Conservation (phyloP, 768 basidiomycete genomes). For the Sistotremastrum suecicum region DNA sequence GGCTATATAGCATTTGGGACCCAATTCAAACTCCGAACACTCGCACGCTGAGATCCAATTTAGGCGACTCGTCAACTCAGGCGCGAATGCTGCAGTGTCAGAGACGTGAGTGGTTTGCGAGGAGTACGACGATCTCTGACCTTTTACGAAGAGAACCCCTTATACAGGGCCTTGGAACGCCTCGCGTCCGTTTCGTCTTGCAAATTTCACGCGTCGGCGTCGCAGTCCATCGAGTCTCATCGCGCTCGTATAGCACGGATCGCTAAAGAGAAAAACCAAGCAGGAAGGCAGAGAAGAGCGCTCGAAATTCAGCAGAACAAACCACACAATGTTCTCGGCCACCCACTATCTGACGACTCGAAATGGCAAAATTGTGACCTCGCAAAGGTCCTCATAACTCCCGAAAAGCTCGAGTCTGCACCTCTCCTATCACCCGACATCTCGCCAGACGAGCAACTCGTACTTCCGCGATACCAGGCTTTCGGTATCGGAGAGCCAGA, state of each 20-base stretch:
- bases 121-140: too few species aligned
- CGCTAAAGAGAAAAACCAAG: constrained; percentile 15
- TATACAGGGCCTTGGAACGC: too few species aligned
- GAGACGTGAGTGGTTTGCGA: too few species aligned
- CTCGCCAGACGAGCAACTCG: constrained; percentile 3
- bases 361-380: constrained; percentile 62
- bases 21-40: too few species aligned
- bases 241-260: constrained; percentile 15
- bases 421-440: constrained; percentile 6
- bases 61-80: too few species aligned
- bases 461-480: constrained; percentile 1
- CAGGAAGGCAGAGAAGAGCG: constrained; percentile 22
- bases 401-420: constrained; percentile 25
- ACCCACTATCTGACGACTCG: constrained; percentile 42
- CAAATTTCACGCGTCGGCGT: too few species aligned
- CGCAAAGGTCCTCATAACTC: constrained; percentile 44
- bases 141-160: too few species aligned
- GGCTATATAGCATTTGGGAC: too few species aligned
- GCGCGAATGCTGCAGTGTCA: too few species aligned
- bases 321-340: constrained; percentile 66
- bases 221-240: constrained; percentile 5
- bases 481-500: constrained; percentile 43
- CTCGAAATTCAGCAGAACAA: constrained; percentile 24
- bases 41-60: too few species aligned
- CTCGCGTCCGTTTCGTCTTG: too few species aligned